phyloP scores from a whole-genome alignment of 192 early-diverging fungal species.

The Jimgerdemannia flammicorona region DNA sequence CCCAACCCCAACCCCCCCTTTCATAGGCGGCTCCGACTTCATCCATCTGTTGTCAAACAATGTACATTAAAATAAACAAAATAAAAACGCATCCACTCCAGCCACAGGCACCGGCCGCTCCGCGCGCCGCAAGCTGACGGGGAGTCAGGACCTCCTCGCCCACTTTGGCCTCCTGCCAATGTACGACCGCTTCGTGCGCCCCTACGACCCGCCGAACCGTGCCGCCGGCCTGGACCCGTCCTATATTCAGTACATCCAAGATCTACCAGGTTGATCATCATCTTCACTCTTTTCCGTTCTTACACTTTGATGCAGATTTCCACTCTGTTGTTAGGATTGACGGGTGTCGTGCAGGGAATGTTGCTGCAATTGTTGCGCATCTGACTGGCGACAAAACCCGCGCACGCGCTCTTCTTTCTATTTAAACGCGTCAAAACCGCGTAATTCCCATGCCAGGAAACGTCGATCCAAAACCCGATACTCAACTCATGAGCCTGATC shows the following conservation, averaged over 20 bases:
- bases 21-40: too few species aligned
- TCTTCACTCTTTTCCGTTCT: not conserved
- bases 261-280: conserved; percentile 24
- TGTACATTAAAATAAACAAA: not conserved
- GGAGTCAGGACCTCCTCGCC: conserved; percentile 32
- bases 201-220: conserved; percentile 22
- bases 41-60: not conserved
- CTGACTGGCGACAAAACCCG: not conserved
- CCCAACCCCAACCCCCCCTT: too few species aligned
- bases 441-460: not conserved
- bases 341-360: not conserved
- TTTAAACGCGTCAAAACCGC: too few species aligned
- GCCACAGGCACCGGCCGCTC: not conserved
- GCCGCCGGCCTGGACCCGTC: conserved; percentile 17
- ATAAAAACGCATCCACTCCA: not conserved
- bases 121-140: conserved; percentile 16
- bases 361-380: not conserved
- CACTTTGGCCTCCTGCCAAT: conserved; percentile 24
- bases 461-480: conserved; percentile 22
- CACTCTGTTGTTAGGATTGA: not conserved
- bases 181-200: conserved; percentile 34
- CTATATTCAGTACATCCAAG: conserved; percentile 17
- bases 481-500: conserved; percentile 23
- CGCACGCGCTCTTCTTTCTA: too few species aligned
- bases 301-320: too few species aligned